A percentile compares a stretch with the other conserved stretches of the same genome.
phyloP scores from a whole-genome alignment of 257 asterid genomes.

The Capsicum baccatum region DNA sequence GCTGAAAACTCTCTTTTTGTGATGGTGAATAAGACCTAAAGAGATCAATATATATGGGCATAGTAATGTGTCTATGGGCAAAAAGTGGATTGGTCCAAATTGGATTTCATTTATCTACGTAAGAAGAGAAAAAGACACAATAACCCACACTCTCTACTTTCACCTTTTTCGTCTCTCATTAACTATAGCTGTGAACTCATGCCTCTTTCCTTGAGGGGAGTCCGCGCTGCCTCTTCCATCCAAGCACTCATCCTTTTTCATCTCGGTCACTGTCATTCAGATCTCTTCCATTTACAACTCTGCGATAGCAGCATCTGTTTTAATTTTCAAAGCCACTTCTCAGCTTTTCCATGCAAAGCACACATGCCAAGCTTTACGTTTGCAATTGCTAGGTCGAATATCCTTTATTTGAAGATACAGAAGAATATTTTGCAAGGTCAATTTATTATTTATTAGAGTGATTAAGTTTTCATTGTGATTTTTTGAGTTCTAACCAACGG shows the following conservation, averaged over 20 bases:
- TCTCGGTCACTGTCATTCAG: background rate
- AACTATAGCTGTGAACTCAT: background rate
- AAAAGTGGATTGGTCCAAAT: too few species aligned
- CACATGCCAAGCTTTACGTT: background rate
- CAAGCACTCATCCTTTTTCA: background rate
- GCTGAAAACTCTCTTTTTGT: too few species aligned
- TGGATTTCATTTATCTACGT: too few species aligned
- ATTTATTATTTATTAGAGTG: slow-evolving; percentile 3
- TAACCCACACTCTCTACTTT: too few species aligned
- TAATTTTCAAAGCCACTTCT: background rate
- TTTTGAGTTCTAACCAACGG: background rate
- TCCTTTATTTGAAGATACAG: background rate
- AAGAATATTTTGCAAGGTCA: background rate
- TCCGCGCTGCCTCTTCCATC: background rate
- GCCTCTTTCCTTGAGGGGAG: slow-evolving; percentile 13
- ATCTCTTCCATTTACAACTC: slow-evolving; percentile 19
- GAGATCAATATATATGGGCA: too few species aligned
- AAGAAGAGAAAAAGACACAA: too few species aligned
- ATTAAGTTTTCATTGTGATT: background rate
- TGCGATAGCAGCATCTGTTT: background rate
- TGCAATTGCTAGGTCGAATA: background rate
- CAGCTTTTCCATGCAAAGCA: background rate
- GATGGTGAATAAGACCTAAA: too few species aligned
- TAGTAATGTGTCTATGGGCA: too few species aligned
- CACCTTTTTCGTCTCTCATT: background rate